Evolutionary conservation across 306 rosid genomes (phyloP).

Genomic region (Prunus fruticosa): DNA sequence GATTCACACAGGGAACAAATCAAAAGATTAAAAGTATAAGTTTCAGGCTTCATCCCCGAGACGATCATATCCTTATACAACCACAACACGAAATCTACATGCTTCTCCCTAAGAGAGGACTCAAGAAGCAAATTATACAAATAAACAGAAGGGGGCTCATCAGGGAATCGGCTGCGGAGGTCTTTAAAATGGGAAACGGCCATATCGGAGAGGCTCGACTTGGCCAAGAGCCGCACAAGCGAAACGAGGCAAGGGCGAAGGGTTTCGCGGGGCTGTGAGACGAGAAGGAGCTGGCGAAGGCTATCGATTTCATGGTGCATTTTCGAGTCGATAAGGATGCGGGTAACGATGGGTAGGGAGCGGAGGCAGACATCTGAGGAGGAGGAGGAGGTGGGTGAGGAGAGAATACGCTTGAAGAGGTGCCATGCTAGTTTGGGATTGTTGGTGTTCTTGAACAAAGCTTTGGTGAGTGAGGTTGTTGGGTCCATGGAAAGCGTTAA

Average conservation of each 20-base stretch:
- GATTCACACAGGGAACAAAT: conserved; percentile 52
- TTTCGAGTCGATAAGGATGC: conserved; percentile 54
- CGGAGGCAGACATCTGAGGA: conserved; percentile 23
- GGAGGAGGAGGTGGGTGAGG: conserved; percentile 36
- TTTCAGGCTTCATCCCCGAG: conserved; percentile 57
- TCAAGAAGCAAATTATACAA: conserved; percentile 66
- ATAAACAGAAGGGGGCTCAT: conserved; percentile 38
- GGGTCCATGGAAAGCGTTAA: conserved; percentile 30
- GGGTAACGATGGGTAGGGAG: conserved; percentile 43
- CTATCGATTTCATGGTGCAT: conserved; percentile 55
- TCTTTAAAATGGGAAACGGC: conserved; percentile 61
- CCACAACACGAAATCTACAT: conserved; percentile 48
- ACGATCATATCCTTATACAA: conserved; percentile 74
- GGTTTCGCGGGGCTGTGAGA: conserved; percentile 35
- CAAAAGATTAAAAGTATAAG: conserved; percentile 75
- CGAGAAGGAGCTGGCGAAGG: conserved; percentile 48
- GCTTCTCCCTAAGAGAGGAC: conserved; percentile 36
- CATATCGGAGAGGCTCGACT: conserved; percentile 37
- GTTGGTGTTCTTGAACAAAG: conserved; percentile 46
- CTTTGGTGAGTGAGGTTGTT: conserved; percentile 34
- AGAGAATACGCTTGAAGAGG: conserved; percentile 61
- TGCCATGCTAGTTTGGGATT: conserved; percentile 82
- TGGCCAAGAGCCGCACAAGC: conserved; percentile 42
- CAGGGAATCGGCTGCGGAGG: conserved; percentile 56
- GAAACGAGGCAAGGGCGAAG: conserved; percentile 48